These are phyloP conservation scores for Corrigiola litoralis DNA, from an alignment of 179 eudicot species.

Conservation along the genomic window DNA sequence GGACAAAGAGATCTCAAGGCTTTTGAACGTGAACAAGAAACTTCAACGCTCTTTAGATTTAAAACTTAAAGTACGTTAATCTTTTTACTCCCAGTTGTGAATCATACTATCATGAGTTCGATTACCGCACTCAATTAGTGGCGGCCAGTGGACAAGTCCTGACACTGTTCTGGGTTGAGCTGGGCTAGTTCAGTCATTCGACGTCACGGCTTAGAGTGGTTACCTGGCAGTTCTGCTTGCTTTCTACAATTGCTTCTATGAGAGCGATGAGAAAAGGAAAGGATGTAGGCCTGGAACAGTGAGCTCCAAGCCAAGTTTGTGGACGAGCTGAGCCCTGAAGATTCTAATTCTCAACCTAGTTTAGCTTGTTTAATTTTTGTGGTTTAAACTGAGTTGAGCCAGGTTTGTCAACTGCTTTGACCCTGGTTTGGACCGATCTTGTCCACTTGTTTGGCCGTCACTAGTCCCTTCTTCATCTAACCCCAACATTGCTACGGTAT, in stretches of 20 bases:
- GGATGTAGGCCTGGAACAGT: not conserved
- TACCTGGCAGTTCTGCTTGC: too few species aligned
- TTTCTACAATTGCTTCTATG: not conserved
- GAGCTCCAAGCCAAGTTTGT: not conserved
- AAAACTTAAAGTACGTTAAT: constrained; percentile 41
- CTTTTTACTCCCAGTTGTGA: constrained; percentile 7
- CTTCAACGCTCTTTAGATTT: constrained; percentile 56
- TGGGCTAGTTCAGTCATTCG: not conserved
- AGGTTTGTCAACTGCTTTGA: not conserved
- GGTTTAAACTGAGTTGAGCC: not conserved
- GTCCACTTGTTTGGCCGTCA: not conserved
- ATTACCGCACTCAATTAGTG: not conserved
- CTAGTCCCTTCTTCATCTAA: not conserved
- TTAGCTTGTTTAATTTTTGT: not conserved
- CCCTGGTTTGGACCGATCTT: not conserved
- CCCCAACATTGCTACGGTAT: not conserved
- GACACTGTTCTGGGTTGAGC: not conserved
- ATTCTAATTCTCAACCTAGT: not conserved
- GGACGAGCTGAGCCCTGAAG: not conserved
- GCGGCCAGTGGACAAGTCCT: not conserved
- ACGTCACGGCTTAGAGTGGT: too few species aligned
- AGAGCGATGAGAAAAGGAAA: not conserved
- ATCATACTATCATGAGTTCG: not conserved
- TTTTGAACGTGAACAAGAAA: constrained; percentile 61
- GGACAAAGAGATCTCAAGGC: constrained; percentile 89